These are phyloP conservation scores for Raddia guianensis DNA, from an alignment of 176 grass and related monocot species.

Conservation along the genomic window DNA sequence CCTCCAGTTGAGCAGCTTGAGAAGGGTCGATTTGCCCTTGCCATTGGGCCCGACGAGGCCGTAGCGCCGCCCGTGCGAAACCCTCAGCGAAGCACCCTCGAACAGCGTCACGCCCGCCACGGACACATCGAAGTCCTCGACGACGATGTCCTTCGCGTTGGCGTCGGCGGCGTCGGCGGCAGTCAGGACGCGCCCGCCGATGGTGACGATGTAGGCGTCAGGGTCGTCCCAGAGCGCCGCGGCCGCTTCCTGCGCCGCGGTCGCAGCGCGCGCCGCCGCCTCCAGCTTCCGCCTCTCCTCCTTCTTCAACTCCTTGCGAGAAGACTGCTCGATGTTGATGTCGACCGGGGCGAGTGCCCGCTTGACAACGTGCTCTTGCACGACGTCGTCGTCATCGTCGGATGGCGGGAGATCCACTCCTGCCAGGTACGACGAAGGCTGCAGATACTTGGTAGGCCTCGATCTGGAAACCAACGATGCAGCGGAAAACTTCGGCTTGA, in stretches of 20 bases:
- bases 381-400: slow-evolving; percentile 53
- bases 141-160: slow-evolving; percentile 54
- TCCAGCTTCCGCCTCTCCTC: slow-evolving; percentile 51
- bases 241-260: slow-evolving; percentile 51
- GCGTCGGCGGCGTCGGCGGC: slow-evolving; percentile 36
- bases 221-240: slow-evolving; percentile 57
- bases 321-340: slow-evolving; percentile 22
- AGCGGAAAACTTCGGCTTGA: too few species aligned
- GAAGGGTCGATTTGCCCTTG: slow-evolving; percentile 66
- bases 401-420: slow-evolving; percentile 67
- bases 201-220: slow-evolving; percentile 62
- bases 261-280: slow-evolving; percentile 39
- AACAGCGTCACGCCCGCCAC: slow-evolving; percentile 63
- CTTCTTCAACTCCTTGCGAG: slow-evolving; percentile 59
- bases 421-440: slow-evolving; percentile 54
- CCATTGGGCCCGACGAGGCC: slow-evolving; percentile 72
- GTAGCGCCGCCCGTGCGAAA: slow-evolving; percentile 59
- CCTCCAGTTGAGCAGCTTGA: slow-evolving; percentile 67
- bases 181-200: slow-evolving; percentile 39
- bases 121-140: slow-evolving; percentile 64
- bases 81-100: slow-evolving; percentile 54
- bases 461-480: too few species aligned
- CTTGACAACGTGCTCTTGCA: slow-evolving; percentile 24
- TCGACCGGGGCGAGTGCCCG: slow-evolving; percentile 16
- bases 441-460: too few species aligned